Percentiles rank a stretch among this genome's conserved stretches.
phyloP scores from a whole-genome alignment of 2,329 filamentous ascomycete genomes.

The Cercospora zeae-maydis region DNA sequence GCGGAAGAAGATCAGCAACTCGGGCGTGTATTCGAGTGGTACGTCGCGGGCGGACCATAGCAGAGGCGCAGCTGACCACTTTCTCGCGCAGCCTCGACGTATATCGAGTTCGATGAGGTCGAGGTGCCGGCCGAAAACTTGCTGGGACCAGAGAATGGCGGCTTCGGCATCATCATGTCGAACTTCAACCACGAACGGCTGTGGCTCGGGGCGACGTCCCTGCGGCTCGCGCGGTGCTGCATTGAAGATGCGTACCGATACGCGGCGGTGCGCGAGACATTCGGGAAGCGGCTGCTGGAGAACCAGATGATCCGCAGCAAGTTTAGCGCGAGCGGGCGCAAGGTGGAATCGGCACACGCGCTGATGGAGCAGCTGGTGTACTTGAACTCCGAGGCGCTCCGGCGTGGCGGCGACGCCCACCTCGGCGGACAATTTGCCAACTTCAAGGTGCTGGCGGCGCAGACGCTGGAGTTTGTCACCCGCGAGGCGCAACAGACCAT shows the following conservation, averaged over 20 bases:
- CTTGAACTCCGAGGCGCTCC: not conserved
- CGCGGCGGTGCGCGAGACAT: not conserved
- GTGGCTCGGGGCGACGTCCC: not conserved
- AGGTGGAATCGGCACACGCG: not conserved
- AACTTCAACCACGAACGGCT: not conserved
- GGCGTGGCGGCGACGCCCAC: not conserved
- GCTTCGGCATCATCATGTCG: not conserved
- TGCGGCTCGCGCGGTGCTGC: not conserved
- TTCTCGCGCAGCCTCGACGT: not conserved
- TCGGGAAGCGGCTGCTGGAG: not conserved
- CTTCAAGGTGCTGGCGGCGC: not conserved
- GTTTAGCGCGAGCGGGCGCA: not conserved
- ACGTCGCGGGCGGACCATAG: no score
- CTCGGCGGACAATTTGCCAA: not conserved
- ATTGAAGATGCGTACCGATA: not conserved
- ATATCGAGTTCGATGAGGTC: not conserved
- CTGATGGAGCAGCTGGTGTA: not conserved
- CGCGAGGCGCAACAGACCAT: not conserved
- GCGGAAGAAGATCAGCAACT: not conserved
- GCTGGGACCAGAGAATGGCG: not conserved
- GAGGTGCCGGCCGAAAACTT: not conserved
- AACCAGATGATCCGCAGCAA: not conserved
- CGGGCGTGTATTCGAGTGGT: not conserved
- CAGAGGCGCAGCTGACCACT: no score
- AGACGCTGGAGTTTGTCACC: not conserved